Conservation (phyloP, 2,329 filamentous ascomycete genomes). For the Colletotrichum sp. region DNA sequence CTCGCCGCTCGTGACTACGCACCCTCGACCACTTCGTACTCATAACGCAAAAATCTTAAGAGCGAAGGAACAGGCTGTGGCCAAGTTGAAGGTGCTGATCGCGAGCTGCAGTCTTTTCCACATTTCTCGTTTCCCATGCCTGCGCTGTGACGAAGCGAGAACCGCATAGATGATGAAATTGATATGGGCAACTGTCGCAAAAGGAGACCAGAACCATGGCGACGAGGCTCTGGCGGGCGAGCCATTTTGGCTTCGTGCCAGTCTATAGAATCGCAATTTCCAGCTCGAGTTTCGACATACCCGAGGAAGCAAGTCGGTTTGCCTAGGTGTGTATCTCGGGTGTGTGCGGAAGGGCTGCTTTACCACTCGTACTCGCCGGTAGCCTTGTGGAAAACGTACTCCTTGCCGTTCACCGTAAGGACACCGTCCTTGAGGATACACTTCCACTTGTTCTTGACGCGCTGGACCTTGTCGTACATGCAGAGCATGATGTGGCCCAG, state of each 20-base stretch:
- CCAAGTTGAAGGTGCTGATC: not conserved
- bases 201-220: not conserved
- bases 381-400: conserved; percentile 98
- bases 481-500: conserved; percentile 94
- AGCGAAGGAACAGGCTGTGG: not conserved
- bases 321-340: not conserved
- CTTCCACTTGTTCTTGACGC: conserved; percentile 99
- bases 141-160: not conserved
- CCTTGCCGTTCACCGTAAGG: conserved; percentile 89
- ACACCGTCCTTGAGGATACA: conserved; percentile 97
- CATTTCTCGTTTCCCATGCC: not conserved
- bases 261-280: not conserved
- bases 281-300: not conserved
- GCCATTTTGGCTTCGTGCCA: not conserved
- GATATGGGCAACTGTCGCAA: not conserved
- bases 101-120: not conserved
- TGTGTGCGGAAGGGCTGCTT: conserved; percentile 16
- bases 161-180: not conserved
- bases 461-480: conserved; percentile 98
- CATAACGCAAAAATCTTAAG: not conserved
- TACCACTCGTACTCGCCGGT: conserved; percentile 98
- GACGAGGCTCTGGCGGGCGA: not conserved
- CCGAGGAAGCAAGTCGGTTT: not conserved
- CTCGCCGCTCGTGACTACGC: not conserved
- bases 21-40: not conserved